Evolutionary conservation across 148 eudicot species (phyloP).

Genomic region (Cornus kousa): DNA sequence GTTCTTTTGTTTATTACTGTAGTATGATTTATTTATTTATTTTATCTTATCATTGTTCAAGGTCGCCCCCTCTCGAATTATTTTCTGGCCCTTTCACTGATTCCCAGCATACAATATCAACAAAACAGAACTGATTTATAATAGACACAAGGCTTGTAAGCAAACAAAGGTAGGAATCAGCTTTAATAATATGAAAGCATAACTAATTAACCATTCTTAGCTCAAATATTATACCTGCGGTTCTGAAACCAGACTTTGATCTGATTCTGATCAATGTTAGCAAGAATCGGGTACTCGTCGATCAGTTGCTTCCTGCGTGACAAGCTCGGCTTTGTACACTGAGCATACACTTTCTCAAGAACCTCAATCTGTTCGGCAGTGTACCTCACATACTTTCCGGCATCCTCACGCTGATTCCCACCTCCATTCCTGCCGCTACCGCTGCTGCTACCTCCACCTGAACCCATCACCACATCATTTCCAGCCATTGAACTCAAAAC

Average conservation of each 20-base stretch:
- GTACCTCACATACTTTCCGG: conserved; percentile 6
- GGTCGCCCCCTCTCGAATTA: no score
- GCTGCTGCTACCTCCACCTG: neutral
- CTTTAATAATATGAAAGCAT: neutral
- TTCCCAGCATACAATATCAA: neutral
- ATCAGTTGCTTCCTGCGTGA: conserved; percentile 4
- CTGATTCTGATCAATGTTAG: conserved; percentile 13
- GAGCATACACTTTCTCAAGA: conserved; percentile 13
- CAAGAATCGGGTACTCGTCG: conserved; percentile 9
- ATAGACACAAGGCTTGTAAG: neutral
- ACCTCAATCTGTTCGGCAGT: conserved; percentile 13
- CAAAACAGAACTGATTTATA: neutral
- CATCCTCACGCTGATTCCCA: conserved; percentile 3
- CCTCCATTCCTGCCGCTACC: neutral
- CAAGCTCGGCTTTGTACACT: conserved; percentile 17
- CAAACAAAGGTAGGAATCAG: neutral
- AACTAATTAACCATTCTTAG: neutral
- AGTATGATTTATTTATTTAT: no score
- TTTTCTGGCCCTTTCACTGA: no score
- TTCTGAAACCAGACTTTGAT: conserved; percentile 24
- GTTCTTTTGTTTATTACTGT: no score
- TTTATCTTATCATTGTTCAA: no score
- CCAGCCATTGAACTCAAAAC: conserved; percentile 1
- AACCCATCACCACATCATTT: neutral
- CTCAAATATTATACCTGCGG: conserved; percentile 7